Conservation (phyloP, 2,329 filamentous ascomycete species). For the Monosporascus sp. region DNA sequence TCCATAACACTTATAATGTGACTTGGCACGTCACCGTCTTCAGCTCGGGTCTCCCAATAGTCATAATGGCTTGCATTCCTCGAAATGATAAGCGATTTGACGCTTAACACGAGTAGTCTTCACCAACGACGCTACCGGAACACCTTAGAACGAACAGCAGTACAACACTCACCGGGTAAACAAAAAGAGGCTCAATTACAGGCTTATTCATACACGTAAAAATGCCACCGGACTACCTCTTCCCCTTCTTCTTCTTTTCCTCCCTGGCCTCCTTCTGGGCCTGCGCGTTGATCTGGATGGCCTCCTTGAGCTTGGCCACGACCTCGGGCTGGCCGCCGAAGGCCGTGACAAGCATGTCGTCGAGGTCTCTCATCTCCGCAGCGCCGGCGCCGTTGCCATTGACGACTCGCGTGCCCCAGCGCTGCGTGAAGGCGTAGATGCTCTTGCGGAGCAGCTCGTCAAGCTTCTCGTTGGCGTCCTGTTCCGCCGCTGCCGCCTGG, state of each 20-base stretch:
- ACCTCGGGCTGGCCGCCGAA: slow-evolving; percentile 58
- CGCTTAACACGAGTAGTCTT: too few relatives aligned
- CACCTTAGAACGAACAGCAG: too few relatives aligned
- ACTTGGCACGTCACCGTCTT: too few relatives aligned
- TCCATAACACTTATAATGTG: too few relatives aligned
- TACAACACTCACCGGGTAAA: too few relatives aligned
- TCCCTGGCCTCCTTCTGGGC: slow-evolving; percentile 42
- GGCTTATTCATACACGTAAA: too few relatives aligned
- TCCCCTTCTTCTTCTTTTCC: slow-evolving; percentile 18
- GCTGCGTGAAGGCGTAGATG: slow-evolving; percentile 59
- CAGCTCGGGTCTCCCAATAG: too few relatives aligned
- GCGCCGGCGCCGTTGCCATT: slow-evolving; percentile 46
- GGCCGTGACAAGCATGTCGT: slow-evolving; percentile 50
- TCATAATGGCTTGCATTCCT: too few relatives aligned
- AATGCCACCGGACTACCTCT: slow-evolving; percentile 8
- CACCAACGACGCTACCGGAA: too few relatives aligned
- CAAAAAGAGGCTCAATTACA: too few relatives aligned
- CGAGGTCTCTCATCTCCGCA: slow-evolving; percentile 49
- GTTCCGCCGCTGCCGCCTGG: slow-evolving; percentile 18
- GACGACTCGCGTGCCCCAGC: slow-evolving; percentile 50
- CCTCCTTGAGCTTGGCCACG: slow-evolving; percentile 55
- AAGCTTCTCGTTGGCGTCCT: slow-evolving; percentile 61
- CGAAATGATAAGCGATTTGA: too few relatives aligned
- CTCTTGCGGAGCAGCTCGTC: slow-evolving; percentile 59
- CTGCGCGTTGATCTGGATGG: slow-evolving; percentile 52